Evolutionary conservation across 2,329 filamentous ascomycete genomes (phyloP).

Genomic region (Dactylella cylindrospora): DNA sequence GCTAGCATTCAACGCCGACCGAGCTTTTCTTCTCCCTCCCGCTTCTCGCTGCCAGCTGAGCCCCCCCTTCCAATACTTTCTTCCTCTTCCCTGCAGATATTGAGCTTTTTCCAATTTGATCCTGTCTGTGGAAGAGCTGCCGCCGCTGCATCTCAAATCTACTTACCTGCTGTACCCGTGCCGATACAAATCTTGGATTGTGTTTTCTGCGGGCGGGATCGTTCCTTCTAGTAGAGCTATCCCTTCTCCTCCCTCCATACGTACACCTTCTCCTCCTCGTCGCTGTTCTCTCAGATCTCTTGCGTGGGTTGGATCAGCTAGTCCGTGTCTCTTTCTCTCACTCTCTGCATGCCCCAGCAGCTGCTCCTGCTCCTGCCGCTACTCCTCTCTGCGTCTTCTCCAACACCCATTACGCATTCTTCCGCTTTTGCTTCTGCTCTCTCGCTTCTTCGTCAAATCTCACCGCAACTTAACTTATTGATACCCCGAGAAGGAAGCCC

Average conservation of each 20-base stretch:
- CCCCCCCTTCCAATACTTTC: neutral
- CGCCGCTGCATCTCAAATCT: no score
- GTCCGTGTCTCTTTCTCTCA: neutral
- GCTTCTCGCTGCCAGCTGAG: neutral
- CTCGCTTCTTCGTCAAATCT: conserved; percentile 11
- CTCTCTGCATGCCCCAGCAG: neutral
- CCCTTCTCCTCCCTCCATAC: neutral
- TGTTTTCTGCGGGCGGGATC: no score
- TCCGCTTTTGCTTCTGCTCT: conserved; percentile 27
- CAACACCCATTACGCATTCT: conserved; percentile 8
- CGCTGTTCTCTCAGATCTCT: neutral
- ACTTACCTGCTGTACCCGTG: no score
- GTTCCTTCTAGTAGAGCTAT: neutral
- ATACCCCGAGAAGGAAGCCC: no score
- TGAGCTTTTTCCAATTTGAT: no score
- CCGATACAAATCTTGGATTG: no score
- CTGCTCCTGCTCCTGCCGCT: neutral
- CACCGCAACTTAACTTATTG: neutral
- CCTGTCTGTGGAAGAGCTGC: no score
- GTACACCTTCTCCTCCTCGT: neutral
- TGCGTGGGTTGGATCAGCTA: neutral
- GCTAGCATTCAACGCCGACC: no score
- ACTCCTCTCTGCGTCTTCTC: neutral
- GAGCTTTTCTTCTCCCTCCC: neutral
- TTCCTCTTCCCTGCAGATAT: no score